Evolutionary conservation across 352 stramenopile species (phyloP), one percentile per base, ranked within the genome.

Genomic region (Pythium volutum): DNA sequence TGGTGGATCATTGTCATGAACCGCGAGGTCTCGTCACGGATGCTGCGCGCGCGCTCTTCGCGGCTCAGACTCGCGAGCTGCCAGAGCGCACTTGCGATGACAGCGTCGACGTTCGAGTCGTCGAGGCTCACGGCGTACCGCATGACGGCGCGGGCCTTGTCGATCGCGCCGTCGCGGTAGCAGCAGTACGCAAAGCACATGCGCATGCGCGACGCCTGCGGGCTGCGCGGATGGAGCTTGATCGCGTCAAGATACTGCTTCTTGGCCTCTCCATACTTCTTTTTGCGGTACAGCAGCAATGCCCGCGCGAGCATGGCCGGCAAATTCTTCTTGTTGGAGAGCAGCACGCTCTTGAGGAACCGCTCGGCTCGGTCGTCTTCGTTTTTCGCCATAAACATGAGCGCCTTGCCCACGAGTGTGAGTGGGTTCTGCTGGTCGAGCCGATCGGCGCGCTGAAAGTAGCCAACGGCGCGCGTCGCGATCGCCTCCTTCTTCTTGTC

Each of bases 131-230:
- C 80, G 5, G 84, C 88, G 64, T 93, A 95, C 10, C 82, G 81
- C 85, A 96, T 93, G 20, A 95, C 85, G 0, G 75, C 77, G 29
- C 84, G 83, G 29, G 87, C 85, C 65, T 96, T 96, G 54, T 94
- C 87, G 53, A 93, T 70, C 26, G 95, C 89, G 43, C 95, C 95
- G 45, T 98, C 80, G 59, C 95, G 87, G 66, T 98, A 98, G 62
- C 90, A 99, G 56, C 94, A 97, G 67, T 98, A 95, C 7, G 95
- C 96, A 74, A 98, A 98, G 65, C 91, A 97, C 69, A 98, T 97
- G 56, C 96, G 87, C 71, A 97, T 96, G 12, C 87, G 79, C 10
- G 93, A 89, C 25, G 85, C 87, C 60, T 95, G 84, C n/a, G 91
- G 88, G 43, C 87, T 97, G 45, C 82, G 73, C 18, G 96, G 95